Evolutionary conservation across 257 asterid genomes (phyloP).

Genomic region (Mentha longifolia): DNA sequence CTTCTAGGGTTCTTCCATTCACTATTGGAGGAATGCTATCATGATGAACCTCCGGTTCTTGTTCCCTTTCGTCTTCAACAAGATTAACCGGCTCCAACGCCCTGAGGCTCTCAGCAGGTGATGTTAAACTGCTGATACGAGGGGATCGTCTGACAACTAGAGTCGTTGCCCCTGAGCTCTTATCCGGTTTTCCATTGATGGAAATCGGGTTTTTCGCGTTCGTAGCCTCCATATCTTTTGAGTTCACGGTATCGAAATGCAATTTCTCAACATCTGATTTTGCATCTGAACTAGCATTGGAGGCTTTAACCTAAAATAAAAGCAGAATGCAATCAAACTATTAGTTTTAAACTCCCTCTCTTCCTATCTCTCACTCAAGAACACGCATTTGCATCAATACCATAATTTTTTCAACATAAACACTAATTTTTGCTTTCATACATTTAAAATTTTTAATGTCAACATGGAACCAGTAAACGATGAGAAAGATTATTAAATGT

Average conservation of each 20-base stretch:
- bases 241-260: neutral
- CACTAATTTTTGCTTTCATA: neutral
- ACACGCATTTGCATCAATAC: neutral
- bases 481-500: neutral
- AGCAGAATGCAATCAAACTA: neutral
- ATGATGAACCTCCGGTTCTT: conserved; percentile 22
- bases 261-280: neutral
- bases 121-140: conserved; percentile 31
- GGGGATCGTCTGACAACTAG: conserved; percentile 38
- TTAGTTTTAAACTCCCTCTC: neutral
- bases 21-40: neutral
- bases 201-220: conserved; percentile 11
- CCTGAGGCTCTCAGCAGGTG: neutral
- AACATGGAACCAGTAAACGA: no score
- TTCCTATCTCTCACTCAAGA: neutral
- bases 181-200: conserved; percentile 1
- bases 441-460: neutral
- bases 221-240: conserved; percentile 17
- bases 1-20: conserved; percentile 30
- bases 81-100: conserved; percentile 26
- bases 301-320: conserved; percentile 22
- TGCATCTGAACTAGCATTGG: conserved; percentile 13
- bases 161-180: neutral
- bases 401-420: neutral
- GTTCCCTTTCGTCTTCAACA: conserved; percentile 34